Base-by-base conservation (phyloP, 2,329 filamentous ascomycete species). In the Botrytis cinerea region DNA sequence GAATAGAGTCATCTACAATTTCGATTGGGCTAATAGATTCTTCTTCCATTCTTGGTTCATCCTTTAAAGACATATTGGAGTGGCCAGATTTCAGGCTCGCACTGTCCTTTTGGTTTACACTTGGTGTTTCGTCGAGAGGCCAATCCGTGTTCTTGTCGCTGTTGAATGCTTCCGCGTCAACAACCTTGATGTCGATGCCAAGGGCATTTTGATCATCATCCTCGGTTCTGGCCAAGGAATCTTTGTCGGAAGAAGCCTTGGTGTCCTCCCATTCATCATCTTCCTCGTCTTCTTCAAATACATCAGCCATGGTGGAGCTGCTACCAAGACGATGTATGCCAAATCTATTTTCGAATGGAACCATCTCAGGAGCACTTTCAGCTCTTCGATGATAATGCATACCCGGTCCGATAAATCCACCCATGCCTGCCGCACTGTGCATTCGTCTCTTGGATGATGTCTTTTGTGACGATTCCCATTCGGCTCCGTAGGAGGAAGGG, bases 241-340 rank as follows among this genome's bases (percentile, higher is more conserved):
- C 79, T 72, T 81, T 81, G 70, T 81, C 78, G 38, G 79, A 80
- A 14, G 80, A 75, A 48, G 77, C 75, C 67, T 80, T 81, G 61
- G 79, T 43, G 77, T 83, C 73, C 77, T 83, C 76, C 83, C 83
- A 75, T 28, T 84, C 83, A 32, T 86, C 86, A 20, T 89, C 86
- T 78, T 89, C 86, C 77, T 94, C 93, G 43, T 95, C 93, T 78
- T 95, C 93, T 80, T 96, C 93, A 76, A 95, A 96, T 1, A 96
- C 93, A 80, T 95, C 93, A 0, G 91, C 92, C 92, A 96, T 95
- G 0, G 91, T 91, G 0, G 91, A 90, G 76, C 88, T 89, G 80
- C 90, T 92, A 57, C 87, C 87, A 70, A 90, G 90, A 25, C 89
- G 86, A 73, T 88, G 87, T 40, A 81, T 76, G 60, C 87, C 87